Conservation (phyloP, 306 rosid genomes). For the Dryas octopetala region DNA sequence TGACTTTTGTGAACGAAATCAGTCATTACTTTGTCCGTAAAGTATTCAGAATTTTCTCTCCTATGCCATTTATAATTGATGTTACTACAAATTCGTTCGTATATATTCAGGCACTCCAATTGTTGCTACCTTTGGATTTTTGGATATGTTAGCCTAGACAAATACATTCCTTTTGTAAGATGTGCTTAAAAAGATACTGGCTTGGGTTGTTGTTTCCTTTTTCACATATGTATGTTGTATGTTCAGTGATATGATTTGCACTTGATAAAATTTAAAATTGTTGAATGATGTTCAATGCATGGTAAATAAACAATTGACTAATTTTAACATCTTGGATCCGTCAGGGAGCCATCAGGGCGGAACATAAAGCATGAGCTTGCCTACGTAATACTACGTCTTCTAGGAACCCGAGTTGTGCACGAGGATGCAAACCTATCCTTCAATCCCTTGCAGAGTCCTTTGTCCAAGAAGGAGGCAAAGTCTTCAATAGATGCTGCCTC, state of each 20-base stretch:
- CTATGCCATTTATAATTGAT: neutral
- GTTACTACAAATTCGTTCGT: neutral
- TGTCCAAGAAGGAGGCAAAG: slow-evolving; percentile 57
- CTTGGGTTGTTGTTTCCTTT: neutral
- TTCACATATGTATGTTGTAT: neutral
- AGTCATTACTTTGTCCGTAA: neutral
- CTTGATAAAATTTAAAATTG: neutral
- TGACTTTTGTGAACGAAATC: neutral
- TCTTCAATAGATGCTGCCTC: slow-evolving; percentile 56
- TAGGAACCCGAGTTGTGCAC: slow-evolving; percentile 81
- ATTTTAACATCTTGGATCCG: slow-evolving; percentile 29
- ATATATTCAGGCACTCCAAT: neutral
- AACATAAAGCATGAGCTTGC: slow-evolving; percentile 71
- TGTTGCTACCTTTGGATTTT: neutral
- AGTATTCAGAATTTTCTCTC: neutral
- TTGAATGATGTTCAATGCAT: neutral
- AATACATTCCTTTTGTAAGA: neutral
- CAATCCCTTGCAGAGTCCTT: slow-evolving; percentile 34
- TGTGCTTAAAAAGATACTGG: neutral
- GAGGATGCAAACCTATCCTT: slow-evolving; percentile 52
- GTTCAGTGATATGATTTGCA: neutral
- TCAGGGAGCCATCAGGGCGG: slow-evolving; percentile 78
- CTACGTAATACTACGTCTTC: slow-evolving; percentile 73
- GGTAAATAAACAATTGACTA: neutral
- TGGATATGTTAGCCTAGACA: neutral